Conservation (phyloP, 2,329 filamentous ascomycete genomes). For the Beauveria caledonica region DNA sequence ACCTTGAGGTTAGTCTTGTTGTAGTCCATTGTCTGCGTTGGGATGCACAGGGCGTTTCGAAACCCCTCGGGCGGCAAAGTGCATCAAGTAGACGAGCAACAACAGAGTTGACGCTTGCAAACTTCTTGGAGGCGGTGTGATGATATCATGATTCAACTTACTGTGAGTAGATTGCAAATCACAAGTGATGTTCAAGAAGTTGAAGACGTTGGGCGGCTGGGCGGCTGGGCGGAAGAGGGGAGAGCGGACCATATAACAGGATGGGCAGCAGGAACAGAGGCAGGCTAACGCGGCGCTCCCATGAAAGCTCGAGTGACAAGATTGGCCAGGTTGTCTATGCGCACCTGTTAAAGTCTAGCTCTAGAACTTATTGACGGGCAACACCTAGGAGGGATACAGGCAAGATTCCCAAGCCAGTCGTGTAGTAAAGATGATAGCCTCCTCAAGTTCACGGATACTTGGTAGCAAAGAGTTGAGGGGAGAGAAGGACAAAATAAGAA, state of each 20-base stretch:
- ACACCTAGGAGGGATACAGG: neutral
- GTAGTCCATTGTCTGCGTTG: neutral
- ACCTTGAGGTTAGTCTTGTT: neutral
- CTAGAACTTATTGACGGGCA: neutral
- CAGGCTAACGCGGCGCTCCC: neutral
- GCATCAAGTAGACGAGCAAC: neutral
- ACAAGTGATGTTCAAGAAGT: neutral
- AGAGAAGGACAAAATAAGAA: conserved; percentile 4
- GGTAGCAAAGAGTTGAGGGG: neutral
- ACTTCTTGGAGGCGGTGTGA: neutral
- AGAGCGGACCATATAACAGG: conserved; percentile 2
- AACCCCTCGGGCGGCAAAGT: neutral
- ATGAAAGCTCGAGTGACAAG: neutral
- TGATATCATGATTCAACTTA: neutral
- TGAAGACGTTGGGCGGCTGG: neutral
- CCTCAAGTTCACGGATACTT: neutral
- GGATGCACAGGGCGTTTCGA: neutral
- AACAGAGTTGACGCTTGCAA: neutral
- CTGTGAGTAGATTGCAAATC: neutral
- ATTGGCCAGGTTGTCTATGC: neutral
- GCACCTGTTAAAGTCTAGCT: neutral
- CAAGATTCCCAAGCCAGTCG: neutral
- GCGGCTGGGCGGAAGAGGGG: neutral
- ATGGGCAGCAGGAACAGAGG: neutral
- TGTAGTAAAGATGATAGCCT: neutral